These are phyloP conservation scores for Ogataea parapolymorpha DNA, from an alignment of 805 yeast species.

Conservation along the genomic window DNA sequence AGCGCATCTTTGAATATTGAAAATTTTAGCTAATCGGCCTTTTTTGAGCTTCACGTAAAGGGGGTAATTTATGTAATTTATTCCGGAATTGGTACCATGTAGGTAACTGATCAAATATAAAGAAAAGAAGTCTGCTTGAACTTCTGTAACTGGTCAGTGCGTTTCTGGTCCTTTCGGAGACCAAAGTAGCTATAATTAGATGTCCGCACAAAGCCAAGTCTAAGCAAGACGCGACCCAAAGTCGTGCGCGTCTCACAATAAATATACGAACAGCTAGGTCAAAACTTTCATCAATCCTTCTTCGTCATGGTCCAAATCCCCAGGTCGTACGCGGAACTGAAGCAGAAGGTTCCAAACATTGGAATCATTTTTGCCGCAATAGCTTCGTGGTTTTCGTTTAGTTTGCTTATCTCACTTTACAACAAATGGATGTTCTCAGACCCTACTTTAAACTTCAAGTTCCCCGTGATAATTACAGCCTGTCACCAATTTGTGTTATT, in stretches of 20 bases:
- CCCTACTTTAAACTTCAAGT: slow-evolving; percentile 64
- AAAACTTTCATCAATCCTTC: neutral
- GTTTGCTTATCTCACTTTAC: slow-evolving; percentile 64
- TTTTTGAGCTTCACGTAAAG: too few relatives aligned
- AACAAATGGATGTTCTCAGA: slow-evolving; percentile 93
- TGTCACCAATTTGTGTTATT: slow-evolving; percentile 73
- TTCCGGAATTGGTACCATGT: too few relatives aligned
- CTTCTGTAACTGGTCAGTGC: too few relatives aligned
- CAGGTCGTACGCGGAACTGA: slow-evolving; percentile 21
- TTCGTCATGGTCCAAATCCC: slow-evolving; percentile 19
- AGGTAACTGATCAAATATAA: too few relatives aligned
- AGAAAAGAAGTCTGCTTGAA: too few relatives aligned
- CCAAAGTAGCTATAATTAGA: too few relatives aligned
- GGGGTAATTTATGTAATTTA: too few relatives aligned
- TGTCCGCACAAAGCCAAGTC: too few relatives aligned
- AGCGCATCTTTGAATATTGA: too few relatives aligned
- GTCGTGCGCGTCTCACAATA: neutral
- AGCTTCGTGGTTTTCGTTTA: slow-evolving; percentile 57
- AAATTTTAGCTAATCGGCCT: too few relatives aligned
- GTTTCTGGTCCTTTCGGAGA: too few relatives aligned
- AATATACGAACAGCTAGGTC: slow-evolving; percentile 2
- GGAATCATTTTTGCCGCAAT: slow-evolving; percentile 24
- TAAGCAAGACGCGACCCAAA: neutral
- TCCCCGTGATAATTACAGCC: slow-evolving; percentile 77
- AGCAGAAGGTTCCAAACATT: slow-evolving; percentile 22